Evolutionary conservation across 441 rosid species (phyloP), one percentile per base, ranked within the genome.

Genomic region (Viola pubescens): DNA sequence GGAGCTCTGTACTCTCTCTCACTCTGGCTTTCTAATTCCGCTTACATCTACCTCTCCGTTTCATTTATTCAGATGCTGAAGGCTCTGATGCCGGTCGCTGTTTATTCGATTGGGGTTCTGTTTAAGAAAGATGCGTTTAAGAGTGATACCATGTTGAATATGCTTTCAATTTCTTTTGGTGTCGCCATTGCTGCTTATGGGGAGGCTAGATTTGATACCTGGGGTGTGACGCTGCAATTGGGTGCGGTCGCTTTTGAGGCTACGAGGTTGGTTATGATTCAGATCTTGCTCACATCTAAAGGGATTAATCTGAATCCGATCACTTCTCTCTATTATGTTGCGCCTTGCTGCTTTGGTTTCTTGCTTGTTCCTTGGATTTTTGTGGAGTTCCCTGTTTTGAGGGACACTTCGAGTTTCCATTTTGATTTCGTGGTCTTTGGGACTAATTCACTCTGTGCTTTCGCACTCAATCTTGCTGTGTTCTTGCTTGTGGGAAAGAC

Each of bases 231-330:
- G 3, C 65, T 91, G 1, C 98, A 91, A 73, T 69, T 91, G 42
- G 98, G 98, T 0, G 98, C 98, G 0, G 95, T 91, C 0, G 94
- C 87, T 13, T 84, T 91, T 13, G 98, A 91, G 64, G 98, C 98
- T 0, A 91, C 98, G 1, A 73, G 98, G 45, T 63, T 91, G 82
- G 98, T 91, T 46, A 54, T 91, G 77, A 91, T 91, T 44, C 98
- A 91, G 77, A 91, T 91, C 82, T 77, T 91, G 81, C 86, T 91
- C 7, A 80, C 88, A 1, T 87, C 98, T 2, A 91, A 87, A 62
- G 98, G 95, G 14, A 87, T 91, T 56, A 83, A 80, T 2, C 70
- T 89, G 41, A 91, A 89, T 54, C 98, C 98, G 0, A 89, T 91
- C 45, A 87, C 98, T 37, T 82, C 94, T 5, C 60, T 91, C 51